A percentile compares a stretch with the other conserved stretches of the same genome.
These are phyloP conservation scores for Trichoderma gamsii DNA, from an alignment of 495 filamentous ascomycete species.

Conservation along the genomic window DNA sequence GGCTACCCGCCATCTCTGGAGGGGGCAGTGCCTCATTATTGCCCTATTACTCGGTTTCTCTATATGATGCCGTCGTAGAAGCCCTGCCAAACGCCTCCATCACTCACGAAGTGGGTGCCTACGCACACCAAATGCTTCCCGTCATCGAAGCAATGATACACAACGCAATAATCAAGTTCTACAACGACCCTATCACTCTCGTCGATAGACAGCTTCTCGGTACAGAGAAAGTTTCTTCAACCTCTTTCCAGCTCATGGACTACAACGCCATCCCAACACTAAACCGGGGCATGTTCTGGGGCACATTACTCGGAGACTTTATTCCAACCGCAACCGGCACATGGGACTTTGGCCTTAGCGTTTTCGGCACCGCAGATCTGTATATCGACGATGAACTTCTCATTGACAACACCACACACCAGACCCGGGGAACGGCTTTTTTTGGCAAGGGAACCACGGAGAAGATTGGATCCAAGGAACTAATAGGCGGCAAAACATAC, in stretches of 20 bases:
- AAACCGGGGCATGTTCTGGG: not conserved
- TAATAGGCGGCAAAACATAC: slow-evolving; percentile 56
- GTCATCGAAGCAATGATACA: not conserved
- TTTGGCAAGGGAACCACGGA: slow-evolving; percentile 56
- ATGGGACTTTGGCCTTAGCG: slow-evolving; percentile 55
- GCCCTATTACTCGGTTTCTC: slow-evolving; percentile 63
- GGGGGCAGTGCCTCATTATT: slow-evolving; percentile 78
- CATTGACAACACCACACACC: slow-evolving; percentile 59
- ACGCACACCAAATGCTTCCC: not conserved
- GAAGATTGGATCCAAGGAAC: slow-evolving; percentile 46
- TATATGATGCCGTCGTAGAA: not conserved
- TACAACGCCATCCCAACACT: not conserved
- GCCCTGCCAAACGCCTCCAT: not conserved
- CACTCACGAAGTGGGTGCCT: not conserved
- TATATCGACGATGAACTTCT: slow-evolving; percentile 58
- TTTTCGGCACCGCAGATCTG: slow-evolving; percentile 58
- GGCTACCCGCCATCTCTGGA: slow-evolving; percentile 60
- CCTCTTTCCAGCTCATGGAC: not conserved
- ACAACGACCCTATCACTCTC: not conserved
- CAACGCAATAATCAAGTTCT: not conserved
- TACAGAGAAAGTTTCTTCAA: not conserved
- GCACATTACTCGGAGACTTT: not conserved
- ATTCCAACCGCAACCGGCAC: slow-evolving; percentile 17
- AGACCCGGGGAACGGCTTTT: slow-evolving; percentile 54
- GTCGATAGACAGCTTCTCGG: not conserved